A percentile compares a stretch with the other conserved stretches of the same genome.
Evolutionary conservation across 352 stramenopile genomes (phyloP).

Genomic region (Globisporangium spiculum): DNA sequence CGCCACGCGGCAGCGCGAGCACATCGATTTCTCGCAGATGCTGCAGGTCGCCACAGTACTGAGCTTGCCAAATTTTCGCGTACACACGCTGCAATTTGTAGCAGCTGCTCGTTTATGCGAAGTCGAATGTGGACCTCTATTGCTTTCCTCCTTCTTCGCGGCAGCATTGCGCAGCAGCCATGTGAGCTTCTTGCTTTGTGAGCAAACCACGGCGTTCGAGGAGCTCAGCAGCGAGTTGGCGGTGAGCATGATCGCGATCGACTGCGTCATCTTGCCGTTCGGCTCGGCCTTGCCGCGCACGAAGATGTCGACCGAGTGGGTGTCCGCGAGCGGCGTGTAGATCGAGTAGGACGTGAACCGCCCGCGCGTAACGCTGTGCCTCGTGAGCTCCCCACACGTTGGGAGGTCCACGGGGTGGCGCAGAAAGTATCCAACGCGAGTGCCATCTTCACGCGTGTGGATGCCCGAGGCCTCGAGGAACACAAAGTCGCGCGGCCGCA

Average conservation of each 20-base stretch:
- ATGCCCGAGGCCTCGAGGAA: constrained; percentile 19
- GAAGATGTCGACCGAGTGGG: constrained; percentile 15
- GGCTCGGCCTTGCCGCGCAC: constrained; percentile 14
- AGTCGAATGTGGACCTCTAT: neutral
- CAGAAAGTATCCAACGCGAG: constrained; percentile 19
- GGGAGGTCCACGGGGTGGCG: constrained; percentile 22
- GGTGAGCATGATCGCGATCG: constrained; percentile 10
- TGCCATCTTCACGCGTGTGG: constrained; percentile 4
- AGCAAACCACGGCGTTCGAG: constrained; percentile 21
- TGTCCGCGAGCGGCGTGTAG: constrained; percentile 12
- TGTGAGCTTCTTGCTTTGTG: constrained; percentile 37
- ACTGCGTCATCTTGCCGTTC: constrained; percentile 12
- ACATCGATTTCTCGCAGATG: constrained; percentile 25
- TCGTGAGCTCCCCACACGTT: neutral
- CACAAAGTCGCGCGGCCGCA: constrained; percentile 19
- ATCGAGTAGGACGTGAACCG: constrained; percentile 14
- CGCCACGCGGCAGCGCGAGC: constrained; percentile 25
- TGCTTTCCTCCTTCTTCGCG: neutral
- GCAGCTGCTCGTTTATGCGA: neutral
- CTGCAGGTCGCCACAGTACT: constrained; percentile 26
- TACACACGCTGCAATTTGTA: constrained; percentile 21
- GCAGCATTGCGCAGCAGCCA: constrained; percentile 21
- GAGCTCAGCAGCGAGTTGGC: constrained; percentile 24
- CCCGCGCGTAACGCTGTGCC: constrained; percentile 9
- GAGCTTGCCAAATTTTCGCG: constrained; percentile 21